Evolutionary conservation across 306 rosid species (phyloP), one percentile per base, ranked within the genome.

Genomic region (Lithocarpus polystachyus): DNA sequence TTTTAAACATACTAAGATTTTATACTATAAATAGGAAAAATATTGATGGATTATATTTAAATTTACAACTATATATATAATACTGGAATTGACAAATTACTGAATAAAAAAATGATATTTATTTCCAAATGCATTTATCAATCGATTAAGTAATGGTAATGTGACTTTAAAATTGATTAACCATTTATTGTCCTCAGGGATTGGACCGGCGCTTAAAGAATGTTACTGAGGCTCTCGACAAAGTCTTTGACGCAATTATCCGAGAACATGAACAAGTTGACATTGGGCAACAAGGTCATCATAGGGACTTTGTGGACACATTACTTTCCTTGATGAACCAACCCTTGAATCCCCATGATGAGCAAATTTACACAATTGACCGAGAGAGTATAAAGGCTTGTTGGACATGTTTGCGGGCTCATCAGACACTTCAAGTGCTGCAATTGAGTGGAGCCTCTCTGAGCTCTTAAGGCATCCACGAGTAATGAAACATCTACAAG

Each of bases 381-480:
- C 77, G 75, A 53, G 70, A 80, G 8, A 72, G 79, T 60, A 82
- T 81, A 76, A 89, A 89, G 68, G 89, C 88, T 43, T 82, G 22
- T 1, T 81, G 0, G 83, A 82, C 64, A 77, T 90, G 88, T 52
- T 90, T 15, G 10, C 7, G 0, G 89, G 14, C 6, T 68, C 84
- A 59, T 8, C 59, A 0, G 87, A 79, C 15, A 79, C 76, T 5
- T 9, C 84, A 0, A 54, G 79, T 1, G 48, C 72, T 0, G 11
- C 71, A 0, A 19, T 81, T 6, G 72, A 68, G 4, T 90, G 92
- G 94, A 77, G 54, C n/a, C 35, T 90, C 14, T 73, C 94, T 1
- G 88, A 79, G 56, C 85, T 88, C 43, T 9, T 88, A 5, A 83
- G 71, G 68, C 65, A 90, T 73, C 90, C 88, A 9, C 73, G 61